Evolutionary conservation across 805 yeast genomes (phyloP).

Genomic region (Suhomyces canberraensis): DNA sequence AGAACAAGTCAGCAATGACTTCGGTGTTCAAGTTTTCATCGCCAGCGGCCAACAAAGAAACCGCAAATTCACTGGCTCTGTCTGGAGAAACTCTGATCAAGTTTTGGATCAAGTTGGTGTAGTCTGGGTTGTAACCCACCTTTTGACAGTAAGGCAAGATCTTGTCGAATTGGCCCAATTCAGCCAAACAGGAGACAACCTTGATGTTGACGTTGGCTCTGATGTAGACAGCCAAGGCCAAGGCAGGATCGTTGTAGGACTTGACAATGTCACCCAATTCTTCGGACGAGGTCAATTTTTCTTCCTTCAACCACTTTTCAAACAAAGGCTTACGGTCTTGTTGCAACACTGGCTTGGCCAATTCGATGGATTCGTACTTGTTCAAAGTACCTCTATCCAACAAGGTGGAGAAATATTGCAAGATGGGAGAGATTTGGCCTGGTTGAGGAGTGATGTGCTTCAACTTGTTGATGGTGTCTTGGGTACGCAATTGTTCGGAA

Average conservation of each 20-base stretch:
- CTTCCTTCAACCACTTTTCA: conserved; percentile 96
- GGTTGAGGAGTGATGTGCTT: conserved; percentile 89
- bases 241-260: conserved; percentile 70
- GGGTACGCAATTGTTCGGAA: conserved; percentile 88
- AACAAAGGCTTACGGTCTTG: conserved; percentile 91
- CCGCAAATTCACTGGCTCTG: conserved; percentile 95
- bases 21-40: conserved; percentile 70
- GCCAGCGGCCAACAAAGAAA: conserved; percentile 66
- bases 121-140: conserved; percentile 86
- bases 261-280: conserved; percentile 96
- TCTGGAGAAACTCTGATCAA: conserved; percentile 94
- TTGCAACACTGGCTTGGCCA: conserved; percentile 92
- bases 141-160: conserved; percentile 91
- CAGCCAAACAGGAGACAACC: conserved; percentile 90
- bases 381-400: conserved; percentile 91
- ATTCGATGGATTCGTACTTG: conserved; percentile 90
- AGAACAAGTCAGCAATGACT: conserved; percentile 86
- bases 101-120: conserved; percentile 82
- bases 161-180: conserved; percentile 93
- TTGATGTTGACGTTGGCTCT: conserved; percentile 80
- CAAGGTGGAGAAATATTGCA: conserved; percentile 87
- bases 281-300: conserved; percentile 91
- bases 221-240: conserved; percentile 88
- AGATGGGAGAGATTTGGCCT: conserved; percentile 90
- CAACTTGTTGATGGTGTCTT: conserved; percentile 88